Evolutionary conservation across 176 grass and related monocot genomes (phyloP), one percentile per base, ranked within the genome.

Genomic region (Guadua angustifolia): DNA sequence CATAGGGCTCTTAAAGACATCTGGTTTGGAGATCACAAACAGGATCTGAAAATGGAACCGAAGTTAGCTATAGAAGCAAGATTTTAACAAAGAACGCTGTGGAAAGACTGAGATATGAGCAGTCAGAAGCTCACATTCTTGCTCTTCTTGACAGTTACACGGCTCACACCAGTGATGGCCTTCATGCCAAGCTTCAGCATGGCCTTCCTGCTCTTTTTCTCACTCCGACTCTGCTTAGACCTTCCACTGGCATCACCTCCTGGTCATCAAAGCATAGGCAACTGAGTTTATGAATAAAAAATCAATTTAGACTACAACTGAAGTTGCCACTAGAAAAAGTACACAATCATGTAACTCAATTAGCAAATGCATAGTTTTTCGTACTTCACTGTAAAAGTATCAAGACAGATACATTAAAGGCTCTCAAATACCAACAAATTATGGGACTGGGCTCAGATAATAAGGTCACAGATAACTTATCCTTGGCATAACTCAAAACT

Each of bases 121-220:
- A 46, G 18, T n/a, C 0, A 33, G 60, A 68, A 68, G n/a, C 66
- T 81, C 17, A 94, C 92, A 55, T 94, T 94, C 82, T 94, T 94
- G 92, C 89, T 94, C 82, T 89, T 94, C 71, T 94, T 94, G 7
- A 91, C 80, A 52, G 92, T 91, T n/a, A 94, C 92, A 61, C 92
- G 92, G 83, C 92, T 94, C 36, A 94, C 89, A 79, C 92, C 92
- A 49, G 81, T 88, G 36, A 94, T 92, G 33, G 87, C 32, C 75
- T 94, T 94, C 92, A 92, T 94, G 62, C 89, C 89, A 78, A 94
- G 92, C 69, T 94, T 94, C 21, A 86, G 81, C 92, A 94, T 94
- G 14, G 92, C 89, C 60, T 94, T 94, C 50, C 92, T 90, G 72
- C 92, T 94, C 84, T 94, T 94, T 66, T 94, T 94, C 87, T 94